Evolutionary conservation across 1,284 basidiomycete species (phyloP).

Genomic region (Rhizopogon parksii): DNA sequence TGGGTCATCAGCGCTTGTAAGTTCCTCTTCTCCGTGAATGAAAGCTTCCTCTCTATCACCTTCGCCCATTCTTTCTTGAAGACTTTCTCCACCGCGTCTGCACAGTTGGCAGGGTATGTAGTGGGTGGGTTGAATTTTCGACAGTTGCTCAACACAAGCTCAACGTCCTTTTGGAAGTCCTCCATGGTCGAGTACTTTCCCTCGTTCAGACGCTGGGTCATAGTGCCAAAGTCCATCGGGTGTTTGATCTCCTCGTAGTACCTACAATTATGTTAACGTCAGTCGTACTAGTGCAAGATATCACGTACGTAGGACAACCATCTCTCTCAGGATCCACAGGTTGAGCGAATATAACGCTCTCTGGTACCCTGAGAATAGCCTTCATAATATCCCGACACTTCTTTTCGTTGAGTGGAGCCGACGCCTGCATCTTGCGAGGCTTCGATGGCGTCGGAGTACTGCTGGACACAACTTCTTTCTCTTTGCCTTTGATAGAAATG

Average conservation of each 20-base stretch:
- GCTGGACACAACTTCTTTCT: conserved; percentile 40
- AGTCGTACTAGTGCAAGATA: conserved; percentile 4
- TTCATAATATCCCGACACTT: conserved; percentile 76
- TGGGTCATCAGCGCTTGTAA: conserved; percentile 69
- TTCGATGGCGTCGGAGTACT: conserved; percentile 34
- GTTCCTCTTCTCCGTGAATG: conserved; percentile 76
- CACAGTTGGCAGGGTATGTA: conserved; percentile 70
- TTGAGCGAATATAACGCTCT: conserved; percentile 70
- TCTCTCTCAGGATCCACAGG: conserved; percentile 84
- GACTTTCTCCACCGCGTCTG: conserved; percentile 64
- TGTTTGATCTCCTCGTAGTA: conserved; percentile 90
- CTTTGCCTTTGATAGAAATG: conserved; percentile 57
- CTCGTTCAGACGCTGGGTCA: conserved; percentile 62
- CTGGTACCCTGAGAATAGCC: conserved; percentile 57
- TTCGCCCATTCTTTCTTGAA: conserved; percentile 89
- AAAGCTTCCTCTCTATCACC: conserved; percentile 66
- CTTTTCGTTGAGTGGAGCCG: conserved; percentile 62
- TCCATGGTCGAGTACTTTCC: conserved; percentile 75
- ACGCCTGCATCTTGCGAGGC: conserved; percentile 35
- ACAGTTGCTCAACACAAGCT: conserved; percentile 86
- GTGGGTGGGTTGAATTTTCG: conserved; percentile 81
- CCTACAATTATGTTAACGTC: conserved; percentile 33
- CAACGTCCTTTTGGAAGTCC: conserved; percentile 74
- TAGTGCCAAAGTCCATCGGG: conserved; percentile 95
- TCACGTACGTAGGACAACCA: conserved; percentile 79